Evolutionary conservation across 495 filamentous ascomycete species (phyloP), one percentile per base, ranked within the genome.

Genomic region (Corynascus novoguineensis): DNA sequence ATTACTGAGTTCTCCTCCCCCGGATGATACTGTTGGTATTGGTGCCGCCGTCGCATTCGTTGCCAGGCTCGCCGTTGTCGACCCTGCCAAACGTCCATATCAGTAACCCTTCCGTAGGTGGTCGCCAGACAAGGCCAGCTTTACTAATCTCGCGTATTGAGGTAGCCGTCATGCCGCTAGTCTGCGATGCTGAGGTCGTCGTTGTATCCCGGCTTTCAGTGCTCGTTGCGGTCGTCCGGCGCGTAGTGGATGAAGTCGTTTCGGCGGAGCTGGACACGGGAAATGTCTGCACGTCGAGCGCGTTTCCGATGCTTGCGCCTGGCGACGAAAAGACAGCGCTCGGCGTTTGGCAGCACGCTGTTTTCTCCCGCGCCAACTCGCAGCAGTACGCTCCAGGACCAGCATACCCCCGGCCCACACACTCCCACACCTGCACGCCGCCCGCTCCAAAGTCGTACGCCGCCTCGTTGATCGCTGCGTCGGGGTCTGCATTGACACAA

Each of bases 401-500:
- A 1, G 32, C 48, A 32, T 52, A 61, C 8, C 59, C 59, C 25
- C 57, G n/a, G 6, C 24, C 28, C n/a, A 24, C 34, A 34, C 59
- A 61, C 19, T 47, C 59, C 52, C 53, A 61, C 6, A 61, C 59
- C 41, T 52, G 53, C 19, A 61, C 59, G 7, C 59, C 59, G 25
- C 32, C 41, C 3, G n/a, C 15, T n/a, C 46, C 29, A 15, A 60
- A 60, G 14, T 60, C 28, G 29, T 42, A 51, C 19, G 58, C 58
- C 19, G 45, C 21, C 12, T 25, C 0, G 17, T 55, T 47, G 4
- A 11, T 28, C n/a, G 45, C 45, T 12, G 45, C 22, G 31, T 60
- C 58, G 24, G 38, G 58, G 21, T 59, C 56, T 59, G n/a, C n/a
- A 27, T 24, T 2, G 8, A 24, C 40, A 44, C 19, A 12, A 10